phyloP scores from a whole-genome alignment of 2,329 filamentous ascomycete species.

The Monilinia fructigena region DNA sequence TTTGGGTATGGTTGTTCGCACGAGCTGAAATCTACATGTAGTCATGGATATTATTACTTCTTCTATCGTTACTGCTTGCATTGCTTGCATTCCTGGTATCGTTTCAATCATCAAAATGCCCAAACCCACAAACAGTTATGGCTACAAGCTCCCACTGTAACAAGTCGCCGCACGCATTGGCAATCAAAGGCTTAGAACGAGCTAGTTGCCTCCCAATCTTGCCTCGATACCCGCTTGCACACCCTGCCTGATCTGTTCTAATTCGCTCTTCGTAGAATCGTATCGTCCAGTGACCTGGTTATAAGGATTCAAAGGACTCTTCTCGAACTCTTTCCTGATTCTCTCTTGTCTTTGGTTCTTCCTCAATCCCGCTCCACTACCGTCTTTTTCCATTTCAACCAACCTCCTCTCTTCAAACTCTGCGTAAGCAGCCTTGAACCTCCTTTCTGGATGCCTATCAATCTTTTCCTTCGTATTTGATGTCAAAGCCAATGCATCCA shows the following conservation, averaged over 20 bases:
- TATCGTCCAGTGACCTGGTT: constrained; percentile 77
- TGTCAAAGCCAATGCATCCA: constrained; percentile 77
- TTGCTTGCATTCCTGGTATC: constrained; percentile 10
- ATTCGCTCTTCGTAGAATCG: constrained; percentile 76
- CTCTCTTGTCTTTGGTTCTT: constrained; percentile 81
- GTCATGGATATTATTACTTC: constrained; percentile 19
- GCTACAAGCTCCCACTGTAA: neutral
- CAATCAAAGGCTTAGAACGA: neutral
- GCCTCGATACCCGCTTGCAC: constrained; percentile 75
- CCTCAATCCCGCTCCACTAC: constrained; percentile 67
- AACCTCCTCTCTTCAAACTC: constrained; percentile 79
- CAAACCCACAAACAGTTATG: neutral
- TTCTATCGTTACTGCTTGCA: constrained; percentile 11
- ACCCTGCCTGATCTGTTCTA: constrained; percentile 60
- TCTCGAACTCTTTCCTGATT: constrained; percentile 90
- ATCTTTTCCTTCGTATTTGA: constrained; percentile 63
- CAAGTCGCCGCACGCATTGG: neutral
- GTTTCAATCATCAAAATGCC: constrained; percentile 9
- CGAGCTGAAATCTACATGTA: neutral
- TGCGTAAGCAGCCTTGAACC: constrained; percentile 82
- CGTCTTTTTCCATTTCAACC: constrained; percentile 82
- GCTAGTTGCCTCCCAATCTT: constrained; percentile 50
- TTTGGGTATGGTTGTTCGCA: neutral
- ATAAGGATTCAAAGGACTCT: constrained; percentile 91
- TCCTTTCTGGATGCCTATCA: constrained; percentile 83